Conservation (phyloP, 176 grass and related monocot species). For the Bolboschoenus planiculmis region DNA sequence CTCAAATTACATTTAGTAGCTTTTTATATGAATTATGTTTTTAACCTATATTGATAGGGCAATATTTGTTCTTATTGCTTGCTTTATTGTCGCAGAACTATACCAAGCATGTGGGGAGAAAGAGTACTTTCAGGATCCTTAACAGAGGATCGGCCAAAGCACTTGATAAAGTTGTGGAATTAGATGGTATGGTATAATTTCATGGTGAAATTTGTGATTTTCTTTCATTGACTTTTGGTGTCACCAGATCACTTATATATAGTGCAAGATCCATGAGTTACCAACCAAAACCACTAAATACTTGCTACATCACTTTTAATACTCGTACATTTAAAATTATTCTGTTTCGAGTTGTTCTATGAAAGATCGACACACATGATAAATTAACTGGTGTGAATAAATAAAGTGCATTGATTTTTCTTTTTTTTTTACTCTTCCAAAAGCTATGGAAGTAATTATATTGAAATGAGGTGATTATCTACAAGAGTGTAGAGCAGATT, state of each 20-base stretch:
- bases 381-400: not conserved
- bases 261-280: not conserved
- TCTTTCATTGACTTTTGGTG: not conserved
- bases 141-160: constrained; percentile 99
- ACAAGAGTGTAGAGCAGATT: not conserved
- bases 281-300: not conserved
- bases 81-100: constrained; percentile 59
- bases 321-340: not conserved
- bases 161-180: constrained; percentile 91
- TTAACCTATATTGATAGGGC: not conserved
- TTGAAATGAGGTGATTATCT: not conserved
- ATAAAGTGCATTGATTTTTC: not conserved
- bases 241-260: not conserved
- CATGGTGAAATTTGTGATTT: not conserved
- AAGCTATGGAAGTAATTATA: not conserved
- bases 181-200: constrained; percentile 56
- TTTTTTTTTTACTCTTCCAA: not conserved
- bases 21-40: no score
- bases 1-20: not conserved
- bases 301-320: not conserved
- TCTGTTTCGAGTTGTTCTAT: not conserved
- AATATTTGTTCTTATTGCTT: constrained; percentile 19
- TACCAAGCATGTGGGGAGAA: constrained; percentile 80
- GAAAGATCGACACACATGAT: not conserved
- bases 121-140: constrained; percentile 96